These are phyloP conservation scores for Trichosporon faecale DNA, from an alignment of 1,284 basidiomycete species.

Conservation along the genomic window DNA sequence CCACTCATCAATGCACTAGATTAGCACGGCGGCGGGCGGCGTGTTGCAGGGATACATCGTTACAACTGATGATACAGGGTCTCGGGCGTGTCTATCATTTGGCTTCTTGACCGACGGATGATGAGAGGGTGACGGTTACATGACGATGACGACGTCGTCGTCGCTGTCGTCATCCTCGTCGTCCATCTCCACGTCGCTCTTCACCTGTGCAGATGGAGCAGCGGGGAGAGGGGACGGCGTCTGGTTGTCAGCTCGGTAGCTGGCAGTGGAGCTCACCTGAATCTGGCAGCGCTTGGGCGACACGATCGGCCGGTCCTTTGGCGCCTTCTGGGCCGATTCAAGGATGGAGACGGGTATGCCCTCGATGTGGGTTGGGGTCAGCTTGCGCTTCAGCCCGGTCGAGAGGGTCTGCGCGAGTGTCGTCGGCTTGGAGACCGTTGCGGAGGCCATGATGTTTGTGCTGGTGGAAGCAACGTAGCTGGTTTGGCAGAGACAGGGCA, in stretches of 20 bases:
- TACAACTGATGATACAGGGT: neutral
- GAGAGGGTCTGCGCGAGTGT: constrained; percentile 14
- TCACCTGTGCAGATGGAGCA: neutral
- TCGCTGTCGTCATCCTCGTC: constrained; percentile 12
- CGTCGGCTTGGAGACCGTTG: too few species aligned
- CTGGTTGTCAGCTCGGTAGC: neutral
- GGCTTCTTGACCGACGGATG: too few species aligned
- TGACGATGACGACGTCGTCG: constrained; percentile 15
- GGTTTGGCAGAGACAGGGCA: too few species aligned
- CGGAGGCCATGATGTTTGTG: too few species aligned
- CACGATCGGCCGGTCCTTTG: neutral
- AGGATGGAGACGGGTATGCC: constrained; percentile 19
- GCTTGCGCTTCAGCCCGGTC: constrained; percentile 23
- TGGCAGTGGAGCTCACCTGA: neutral
- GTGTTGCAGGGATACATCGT: neutral
- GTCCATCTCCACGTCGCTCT: neutral
- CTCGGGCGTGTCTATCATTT: neutral
- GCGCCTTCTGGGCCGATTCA: neutral
- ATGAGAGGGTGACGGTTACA: neutral
- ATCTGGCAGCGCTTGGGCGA: neutral
- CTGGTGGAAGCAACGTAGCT: neutral
- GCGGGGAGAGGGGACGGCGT: neutral
- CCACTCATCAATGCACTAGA: constrained; percentile 27
- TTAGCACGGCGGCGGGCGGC: neutral
- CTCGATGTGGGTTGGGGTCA: constrained; percentile 12